Evolutionary conservation across 768 basidiomycete species (phyloP).

Genomic region (Psilocybe azurescens): DNA sequence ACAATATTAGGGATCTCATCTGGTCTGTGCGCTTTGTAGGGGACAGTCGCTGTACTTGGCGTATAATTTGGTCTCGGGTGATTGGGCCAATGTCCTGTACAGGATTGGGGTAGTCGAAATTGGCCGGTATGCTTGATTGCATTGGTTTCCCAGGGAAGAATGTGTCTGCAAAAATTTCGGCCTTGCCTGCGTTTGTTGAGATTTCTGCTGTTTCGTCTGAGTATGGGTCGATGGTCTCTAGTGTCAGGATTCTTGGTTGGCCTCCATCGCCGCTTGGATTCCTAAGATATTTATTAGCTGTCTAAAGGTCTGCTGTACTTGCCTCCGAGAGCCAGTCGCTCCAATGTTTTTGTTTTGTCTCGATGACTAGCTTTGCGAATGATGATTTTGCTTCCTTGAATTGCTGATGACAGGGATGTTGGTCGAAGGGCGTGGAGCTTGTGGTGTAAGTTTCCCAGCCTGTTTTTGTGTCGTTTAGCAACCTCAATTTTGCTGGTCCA

Average conservation of each 20-base stretch:
- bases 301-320: conserved; percentile 15
- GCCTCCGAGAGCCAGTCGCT: conserved; percentile 29
- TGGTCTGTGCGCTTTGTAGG: conserved; percentile 27
- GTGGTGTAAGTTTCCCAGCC: conserved; percentile 16
- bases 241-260: conserved; percentile 22
- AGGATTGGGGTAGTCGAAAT: conserved; percentile 11
- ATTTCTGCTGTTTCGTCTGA: conserved; percentile 14
- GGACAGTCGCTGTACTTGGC: not conserved
- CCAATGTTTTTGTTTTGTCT: conserved; percentile 31
- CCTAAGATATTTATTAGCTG: conserved; percentile 23
- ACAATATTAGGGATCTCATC: conserved; percentile 33
- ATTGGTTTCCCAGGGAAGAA: conserved; percentile 21
- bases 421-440: not conserved
- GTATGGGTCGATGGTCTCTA: conserved; percentile 16
- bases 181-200: conserved; percentile 18
- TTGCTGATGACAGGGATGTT: conserved; percentile 31
- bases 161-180: conserved; percentile 3
- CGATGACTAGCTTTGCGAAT: conserved; percentile 19
- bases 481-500: conserved; percentile 30
- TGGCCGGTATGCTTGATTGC: not conserved
- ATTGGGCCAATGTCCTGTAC: conserved; percentile 7
- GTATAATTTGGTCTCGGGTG: conserved; percentile 5
- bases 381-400: conserved; percentile 3
- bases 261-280: conserved; percentile 26
- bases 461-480: conserved; percentile 17